phyloP scores from a whole-genome alignment of 305 asterid species.

The Fraxinus nigra region DNA sequence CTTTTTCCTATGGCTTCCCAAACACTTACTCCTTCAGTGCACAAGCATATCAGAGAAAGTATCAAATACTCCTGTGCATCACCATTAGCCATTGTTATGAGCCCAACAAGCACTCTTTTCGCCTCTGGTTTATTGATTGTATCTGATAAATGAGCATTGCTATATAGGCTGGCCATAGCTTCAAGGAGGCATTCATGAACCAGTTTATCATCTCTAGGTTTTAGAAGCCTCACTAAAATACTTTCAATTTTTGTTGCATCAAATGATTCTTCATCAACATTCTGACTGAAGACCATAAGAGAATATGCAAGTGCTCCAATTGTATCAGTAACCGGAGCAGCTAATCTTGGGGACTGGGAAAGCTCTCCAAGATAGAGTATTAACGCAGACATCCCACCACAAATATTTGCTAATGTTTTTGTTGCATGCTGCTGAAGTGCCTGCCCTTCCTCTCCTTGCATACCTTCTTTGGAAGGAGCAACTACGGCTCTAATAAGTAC shows the following conservation, averaged over 20 bases:
- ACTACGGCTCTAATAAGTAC: conserved; percentile 70
- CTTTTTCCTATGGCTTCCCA: conserved; percentile 91
- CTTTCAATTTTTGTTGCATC: conserved; percentile 55
- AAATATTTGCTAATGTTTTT: conserved; percentile 65
- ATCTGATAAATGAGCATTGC: conserved; percentile 49
- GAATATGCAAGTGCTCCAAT: conserved; percentile 89
- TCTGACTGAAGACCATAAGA: conserved; percentile 60
- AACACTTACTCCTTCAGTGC: conserved; percentile 47
- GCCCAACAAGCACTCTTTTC: conserved; percentile 72
- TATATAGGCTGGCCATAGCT: conserved; percentile 77
- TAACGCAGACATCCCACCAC: conserved; percentile 66
- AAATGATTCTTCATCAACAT: conserved; percentile 46
- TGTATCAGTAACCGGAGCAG: conserved; percentile 84
- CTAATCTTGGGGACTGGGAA: conserved; percentile 71
- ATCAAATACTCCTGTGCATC: conserved; percentile 75
- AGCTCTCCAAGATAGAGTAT: conserved; percentile 75
- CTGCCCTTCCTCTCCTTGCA: conserved; percentile 74
- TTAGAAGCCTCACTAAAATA: conserved; percentile 61
- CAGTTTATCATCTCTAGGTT: conserved; percentile 81
- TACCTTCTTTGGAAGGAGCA: conserved; percentile 85
- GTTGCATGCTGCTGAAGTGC: conserved; percentile 69
- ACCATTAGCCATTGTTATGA: conserved; percentile 62
- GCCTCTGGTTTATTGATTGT: conserved; percentile 57
- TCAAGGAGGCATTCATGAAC: conserved; percentile 85
- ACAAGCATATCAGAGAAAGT: conserved; percentile 51